Conservation (phyloP, 1,139 yeast genomes). For the Suhomyces bolitotheri region DNA sequence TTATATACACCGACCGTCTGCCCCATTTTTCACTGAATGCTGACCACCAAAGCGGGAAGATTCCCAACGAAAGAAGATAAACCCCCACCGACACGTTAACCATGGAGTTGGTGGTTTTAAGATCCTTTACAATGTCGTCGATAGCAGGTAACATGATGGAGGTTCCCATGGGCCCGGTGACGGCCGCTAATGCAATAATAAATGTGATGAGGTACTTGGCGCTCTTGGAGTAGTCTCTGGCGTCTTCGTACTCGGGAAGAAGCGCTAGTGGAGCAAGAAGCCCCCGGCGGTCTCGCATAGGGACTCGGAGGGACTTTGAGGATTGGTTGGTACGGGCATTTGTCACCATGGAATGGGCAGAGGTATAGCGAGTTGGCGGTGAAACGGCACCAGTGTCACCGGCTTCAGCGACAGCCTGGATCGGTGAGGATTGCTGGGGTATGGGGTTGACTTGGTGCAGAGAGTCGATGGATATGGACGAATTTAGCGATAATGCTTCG, state of each 20-base stretch:
- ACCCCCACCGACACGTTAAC: conserved; percentile 83
- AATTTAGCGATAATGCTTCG: conserved; percentile 5
- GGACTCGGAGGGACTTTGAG: conserved; percentile 26
- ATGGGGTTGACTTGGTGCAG: conserved; percentile 6
- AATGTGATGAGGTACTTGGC: conserved; percentile 58
- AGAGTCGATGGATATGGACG: conserved; percentile 11
- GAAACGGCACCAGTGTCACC: no score
- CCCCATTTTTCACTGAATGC: conserved; percentile 75
- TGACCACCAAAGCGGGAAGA: conserved; percentile 91
- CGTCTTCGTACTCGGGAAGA: conserved; percentile 72
- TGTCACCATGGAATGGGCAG: no score
- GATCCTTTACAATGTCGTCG: conserved; percentile 53
- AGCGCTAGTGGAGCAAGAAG: conserved; percentile 52
- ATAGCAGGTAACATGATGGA: conserved; percentile 82
- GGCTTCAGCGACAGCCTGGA: no score
- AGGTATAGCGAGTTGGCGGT: no score
- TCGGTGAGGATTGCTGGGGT: no score
- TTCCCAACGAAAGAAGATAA: conserved; percentile 69
- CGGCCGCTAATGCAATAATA: conserved; percentile 70
- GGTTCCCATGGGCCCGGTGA: conserved; percentile 92
- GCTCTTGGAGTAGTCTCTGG: conserved; percentile 57
- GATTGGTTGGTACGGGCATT: background rate
- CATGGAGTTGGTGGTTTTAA: conserved; percentile 56
- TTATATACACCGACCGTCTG: conserved; percentile 67
- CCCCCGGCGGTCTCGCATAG: conserved; percentile 53